phyloP scores from a whole-genome alignment of 257 asterid species.

The Ajuga chamaepitys region DNA sequence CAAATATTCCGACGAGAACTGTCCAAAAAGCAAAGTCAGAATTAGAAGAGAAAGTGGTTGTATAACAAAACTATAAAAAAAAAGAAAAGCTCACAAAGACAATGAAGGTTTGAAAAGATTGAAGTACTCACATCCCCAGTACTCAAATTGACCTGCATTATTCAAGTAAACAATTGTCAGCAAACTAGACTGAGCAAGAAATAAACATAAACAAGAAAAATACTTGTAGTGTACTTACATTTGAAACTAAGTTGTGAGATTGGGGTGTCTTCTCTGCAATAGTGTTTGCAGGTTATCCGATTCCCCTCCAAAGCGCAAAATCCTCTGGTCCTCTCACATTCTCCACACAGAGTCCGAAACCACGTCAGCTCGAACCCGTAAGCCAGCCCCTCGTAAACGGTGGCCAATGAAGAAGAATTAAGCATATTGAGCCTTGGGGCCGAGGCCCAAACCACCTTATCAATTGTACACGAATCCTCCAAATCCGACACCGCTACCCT shows the following conservation, averaged over 20 bases:
- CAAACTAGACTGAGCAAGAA: neutral
- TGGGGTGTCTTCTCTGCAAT: conserved; percentile 33
- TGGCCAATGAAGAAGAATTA: conserved; percentile 26
- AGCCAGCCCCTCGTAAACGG: conserved; percentile 28
- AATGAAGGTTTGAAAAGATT: conserved; percentile 10
- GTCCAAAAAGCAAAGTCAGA: conserved; percentile 8
- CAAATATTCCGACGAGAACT: conserved; percentile 14
- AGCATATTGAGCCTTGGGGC: conserved; percentile 6
- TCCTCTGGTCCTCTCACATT: conserved; percentile 38
- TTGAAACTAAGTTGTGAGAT: conserved; percentile 19
- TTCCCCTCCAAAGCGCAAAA: conserved; percentile 30
- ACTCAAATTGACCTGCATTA: conserved; percentile 40
- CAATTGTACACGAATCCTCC: conserved; percentile 39
- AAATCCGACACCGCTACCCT: conserved; percentile 14
- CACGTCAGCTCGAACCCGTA: conserved; percentile 40
- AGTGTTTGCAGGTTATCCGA: conserved; percentile 25
- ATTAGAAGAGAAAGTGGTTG: conserved; percentile 8
- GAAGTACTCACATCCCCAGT: conserved; percentile 33
- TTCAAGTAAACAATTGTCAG: conserved; percentile 17
- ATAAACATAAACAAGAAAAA: neutral
- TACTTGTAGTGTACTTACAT: too few relatives aligned
- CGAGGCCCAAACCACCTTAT: conserved; percentile 16
- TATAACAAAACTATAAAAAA: neutral
- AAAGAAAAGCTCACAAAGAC: neutral
- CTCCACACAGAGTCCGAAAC: conserved; percentile 34